Conservation (phyloP, 306 rosid genomes). For the Albizia julibrissin region DNA sequence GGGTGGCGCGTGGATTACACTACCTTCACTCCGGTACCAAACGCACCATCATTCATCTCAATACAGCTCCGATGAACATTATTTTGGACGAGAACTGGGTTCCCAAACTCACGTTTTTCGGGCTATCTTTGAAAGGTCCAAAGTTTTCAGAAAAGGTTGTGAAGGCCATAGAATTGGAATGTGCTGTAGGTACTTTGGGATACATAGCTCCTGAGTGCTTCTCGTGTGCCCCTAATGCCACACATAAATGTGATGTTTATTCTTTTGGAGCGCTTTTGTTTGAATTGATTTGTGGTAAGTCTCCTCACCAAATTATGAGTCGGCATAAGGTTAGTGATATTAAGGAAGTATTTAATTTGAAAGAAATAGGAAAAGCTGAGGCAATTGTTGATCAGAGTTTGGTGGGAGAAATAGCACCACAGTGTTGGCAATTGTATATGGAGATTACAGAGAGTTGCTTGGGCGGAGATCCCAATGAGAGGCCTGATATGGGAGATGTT, state of each 20-base stretch:
- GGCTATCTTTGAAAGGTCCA: neutral
- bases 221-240: neutral
- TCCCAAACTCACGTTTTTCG: neutral
- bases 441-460: conserved; percentile 25
- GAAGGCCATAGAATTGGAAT: neutral
- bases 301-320: too few species aligned
- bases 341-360: neutral
- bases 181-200: neutral
- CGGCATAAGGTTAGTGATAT: neutral
- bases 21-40: conserved; percentile 40
- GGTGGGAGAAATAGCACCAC: conserved; percentile 14
- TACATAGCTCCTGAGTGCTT: neutral
- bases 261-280: conserved; percentile 33
- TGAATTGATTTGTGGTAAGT: conserved; percentile 24
- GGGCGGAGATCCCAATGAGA: neutral
- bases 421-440: conserved; percentile 13
- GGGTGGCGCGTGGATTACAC: conserved; percentile 18
- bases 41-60: conserved; percentile 1
- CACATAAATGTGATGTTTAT: conserved; percentile 34
- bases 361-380: neutral
- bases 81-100: neutral
- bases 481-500: conserved; percentile 43
- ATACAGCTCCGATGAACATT: neutral
- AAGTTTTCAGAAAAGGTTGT: neutral
- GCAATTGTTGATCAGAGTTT: conserved; percentile 30